These are phyloP conservation scores for Cryptosporidium sp. DNA, from an alignment of 169 alveolate species.

Conservation along the genomic window DNA sequence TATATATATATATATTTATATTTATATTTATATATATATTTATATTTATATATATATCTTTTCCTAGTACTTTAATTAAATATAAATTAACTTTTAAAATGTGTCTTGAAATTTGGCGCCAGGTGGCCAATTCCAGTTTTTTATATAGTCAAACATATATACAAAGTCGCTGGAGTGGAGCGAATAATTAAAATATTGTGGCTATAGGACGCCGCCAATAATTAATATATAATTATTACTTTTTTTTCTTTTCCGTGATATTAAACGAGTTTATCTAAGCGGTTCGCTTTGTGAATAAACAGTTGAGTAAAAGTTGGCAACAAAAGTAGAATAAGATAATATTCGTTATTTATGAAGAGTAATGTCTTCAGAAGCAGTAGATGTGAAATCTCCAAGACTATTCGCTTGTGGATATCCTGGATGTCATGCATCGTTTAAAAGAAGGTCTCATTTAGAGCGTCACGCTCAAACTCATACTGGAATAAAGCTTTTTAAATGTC, in stretches of 20 bases:
- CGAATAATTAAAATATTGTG: constrained; percentile 34
- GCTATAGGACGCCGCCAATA: constrained; percentile 70
- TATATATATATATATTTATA: too few relatives aligned
- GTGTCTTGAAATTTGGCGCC: constrained; percentile 71
- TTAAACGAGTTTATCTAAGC: constrained; percentile 65
- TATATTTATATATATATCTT: not conserved
- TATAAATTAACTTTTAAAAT: not conserved
- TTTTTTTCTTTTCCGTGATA: constrained; percentile 1
- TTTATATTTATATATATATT: too few relatives aligned
- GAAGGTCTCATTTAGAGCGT: constrained; percentile 73
- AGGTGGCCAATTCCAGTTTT: not conserved
- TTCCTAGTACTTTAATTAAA: not conserved
- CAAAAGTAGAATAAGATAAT: not conserved
- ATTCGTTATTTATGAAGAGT: constrained; percentile 72
- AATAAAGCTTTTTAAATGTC: constrained; percentile 73
- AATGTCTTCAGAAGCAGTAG: constrained; percentile 76
- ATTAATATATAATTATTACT: constrained; percentile 18
- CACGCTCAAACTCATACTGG: constrained; percentile 76
- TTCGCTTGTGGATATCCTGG: constrained; percentile 76
- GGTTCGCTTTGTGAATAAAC: constrained; percentile 36
- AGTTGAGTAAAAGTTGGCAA: constrained; percentile 56
- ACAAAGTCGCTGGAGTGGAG: constrained; percentile 68
- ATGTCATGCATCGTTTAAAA: constrained; percentile 75
- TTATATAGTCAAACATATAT: constrained; percentile 35
- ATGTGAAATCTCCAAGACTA: constrained; percentile 76